Base-by-base conservation (phyloP, 2,329 filamentous ascomycete genomes). In the Juglanconis sp. region DNA sequence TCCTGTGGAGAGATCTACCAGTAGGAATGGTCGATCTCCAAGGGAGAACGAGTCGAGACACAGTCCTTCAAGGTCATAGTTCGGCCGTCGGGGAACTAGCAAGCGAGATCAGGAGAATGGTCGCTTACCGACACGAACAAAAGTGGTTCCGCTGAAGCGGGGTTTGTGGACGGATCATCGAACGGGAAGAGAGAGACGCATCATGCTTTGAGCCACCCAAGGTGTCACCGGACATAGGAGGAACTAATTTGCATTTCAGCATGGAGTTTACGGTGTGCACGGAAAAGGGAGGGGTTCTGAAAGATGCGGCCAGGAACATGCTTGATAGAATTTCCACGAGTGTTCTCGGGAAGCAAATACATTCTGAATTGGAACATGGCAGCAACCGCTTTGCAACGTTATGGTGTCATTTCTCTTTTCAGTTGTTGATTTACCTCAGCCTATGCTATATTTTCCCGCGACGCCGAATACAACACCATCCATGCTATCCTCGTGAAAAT, bases 1-100 rank as follows among this genome's bases (percentile, higher is more conserved):
- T 86, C 88, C 63, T 99, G 95, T 77, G 92, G 92, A 76, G 87
- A 94, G 73, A 95, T 96, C 70, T 96, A 92, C 73, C 79, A 82
- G 70, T 87, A 75, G 49, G 9, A 32, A 8, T 17, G 53, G 53
- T 11, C 32, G 17, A 36, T 11, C 24, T 48, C 24, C 46, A 8
- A 11, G 17, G 46, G 46, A 5, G 24, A 48, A 32, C 17, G 11
- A 32, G 46, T 48, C 24, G 46, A 31, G 11, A 13, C 9, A 48
- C 17, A 48, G 30, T 11, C 9, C 9, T 31, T 10, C 46, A 31
- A 32, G 30, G 46, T 31, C 31, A 4, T 48, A 17, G 46, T 48
- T 48, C 46, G 46, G 24, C 46, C 17, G 11, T 48, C 46, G 17
- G 46, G 46, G 17, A 30, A 48, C 24, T 24, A 24, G 17, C 17